These are phyloP conservation scores for Lepidium aucheri DNA, from an alignment of 345 rosid species.

Conservation along the genomic window DNA sequence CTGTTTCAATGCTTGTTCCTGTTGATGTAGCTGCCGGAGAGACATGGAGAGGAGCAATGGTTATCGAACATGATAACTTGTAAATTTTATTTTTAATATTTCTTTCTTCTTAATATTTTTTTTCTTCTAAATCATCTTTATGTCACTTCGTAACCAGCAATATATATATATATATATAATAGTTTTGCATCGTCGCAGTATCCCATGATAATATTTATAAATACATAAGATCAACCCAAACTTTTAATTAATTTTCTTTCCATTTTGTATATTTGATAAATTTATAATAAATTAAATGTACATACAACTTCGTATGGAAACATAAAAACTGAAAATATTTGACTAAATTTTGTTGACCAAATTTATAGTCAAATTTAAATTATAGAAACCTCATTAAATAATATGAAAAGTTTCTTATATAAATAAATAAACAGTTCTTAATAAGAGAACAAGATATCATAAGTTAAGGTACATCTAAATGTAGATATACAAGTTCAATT, in stretches of 20 bases:
- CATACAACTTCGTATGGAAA: neutral
- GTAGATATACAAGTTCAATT: neutral
- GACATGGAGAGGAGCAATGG: slow-evolving; percentile 79
- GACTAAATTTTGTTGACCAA: neutral
- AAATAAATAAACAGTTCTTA: neutral
- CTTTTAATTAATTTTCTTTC: no score
- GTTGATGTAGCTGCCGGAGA: slow-evolving; percentile 51
- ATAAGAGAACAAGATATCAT: neutral
- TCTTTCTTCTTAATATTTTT: neutral
- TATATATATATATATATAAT: no score
- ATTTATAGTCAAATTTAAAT: neutral
- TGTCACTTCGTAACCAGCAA: no score
- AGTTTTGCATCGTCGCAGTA: no score
- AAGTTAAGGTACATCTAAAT: neutral
- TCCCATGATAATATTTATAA: no score
- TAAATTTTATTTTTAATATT: slow-evolving; percentile 17
- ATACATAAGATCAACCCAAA: no score
- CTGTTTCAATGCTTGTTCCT: slow-evolving; percentile 73
- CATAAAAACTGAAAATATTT: neutral
- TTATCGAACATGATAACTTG: slow-evolving; percentile 88
- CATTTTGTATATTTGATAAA: no score
- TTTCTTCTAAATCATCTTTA: no score
- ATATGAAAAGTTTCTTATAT: neutral
- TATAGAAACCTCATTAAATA: neutral
- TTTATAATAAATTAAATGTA: no score